Percentiles rank a stretch among this genome's conserved stretches.
Evolutionary conservation across 2,329 filamentous ascomycete species (phyloP).

Genomic region (Aspergillus proliferans): DNA sequence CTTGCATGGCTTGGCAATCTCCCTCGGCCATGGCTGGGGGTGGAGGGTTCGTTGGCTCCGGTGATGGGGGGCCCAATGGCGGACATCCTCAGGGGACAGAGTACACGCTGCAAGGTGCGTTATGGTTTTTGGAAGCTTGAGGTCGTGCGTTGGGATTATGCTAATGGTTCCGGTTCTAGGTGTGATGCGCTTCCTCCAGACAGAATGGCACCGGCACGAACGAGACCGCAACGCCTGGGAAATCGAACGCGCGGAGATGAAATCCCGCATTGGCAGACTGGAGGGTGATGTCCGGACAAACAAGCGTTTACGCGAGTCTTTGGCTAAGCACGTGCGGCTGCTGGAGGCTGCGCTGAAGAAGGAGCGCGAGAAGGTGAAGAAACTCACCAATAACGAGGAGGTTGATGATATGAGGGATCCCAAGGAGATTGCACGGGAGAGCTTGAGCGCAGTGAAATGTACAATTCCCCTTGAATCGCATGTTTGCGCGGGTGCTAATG

Average conservation of each 20-base stretch:
- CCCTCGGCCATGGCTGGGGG: constrained; percentile 55
- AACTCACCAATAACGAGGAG: constrained; percentile 46
- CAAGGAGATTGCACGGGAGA: constrained; percentile 43
- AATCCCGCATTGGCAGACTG: constrained; percentile 87
- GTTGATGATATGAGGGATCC: constrained; percentile 42
- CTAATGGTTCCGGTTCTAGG: constrained; percentile 45
- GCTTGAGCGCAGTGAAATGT: constrained; percentile 37
- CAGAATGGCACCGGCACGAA: constrained; percentile 98
- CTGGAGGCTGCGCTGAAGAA: constrained; percentile 82
- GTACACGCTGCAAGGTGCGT: constrained; percentile 64
- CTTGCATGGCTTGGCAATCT: constrained; percentile 64
- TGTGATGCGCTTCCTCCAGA: constrained; percentile 98
- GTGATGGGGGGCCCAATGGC: constrained; percentile 36
- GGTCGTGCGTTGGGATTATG: background rate
- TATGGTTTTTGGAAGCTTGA: background rate
- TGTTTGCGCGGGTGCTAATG: constrained; percentile 1
- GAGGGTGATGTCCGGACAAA: constrained; percentile 84
- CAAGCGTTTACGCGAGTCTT: constrained; percentile 79
- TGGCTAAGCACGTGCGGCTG: constrained; percentile 85
- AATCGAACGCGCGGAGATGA: constrained; percentile 98
- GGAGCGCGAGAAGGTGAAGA: constrained; percentile 65
- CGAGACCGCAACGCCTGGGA: constrained; percentile 98
- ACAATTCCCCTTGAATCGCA: constrained; percentile 4
- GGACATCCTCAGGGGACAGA: constrained; percentile 58
- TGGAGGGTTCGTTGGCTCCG: constrained; percentile 46